Evolutionary conservation across 306 rosid genomes (phyloP).

Genomic region (Acacia acuminata): DNA sequence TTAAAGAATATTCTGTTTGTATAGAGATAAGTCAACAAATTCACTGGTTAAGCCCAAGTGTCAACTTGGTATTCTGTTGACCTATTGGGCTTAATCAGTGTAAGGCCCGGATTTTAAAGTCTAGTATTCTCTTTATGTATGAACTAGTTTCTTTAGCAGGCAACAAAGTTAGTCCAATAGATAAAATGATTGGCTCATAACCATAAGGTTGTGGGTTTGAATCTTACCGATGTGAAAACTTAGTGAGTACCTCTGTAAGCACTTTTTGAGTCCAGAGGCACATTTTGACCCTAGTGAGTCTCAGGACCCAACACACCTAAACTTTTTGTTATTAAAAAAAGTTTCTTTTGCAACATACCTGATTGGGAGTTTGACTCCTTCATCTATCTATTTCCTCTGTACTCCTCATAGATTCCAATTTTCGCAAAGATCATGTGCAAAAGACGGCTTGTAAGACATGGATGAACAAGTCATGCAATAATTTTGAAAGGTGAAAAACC

Average conservation of each 20-base stretch:
- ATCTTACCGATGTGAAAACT: too few relatives aligned
- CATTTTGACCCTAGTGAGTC: rapidly evolving
- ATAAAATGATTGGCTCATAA: too few relatives aligned
- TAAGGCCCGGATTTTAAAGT: not conserved
- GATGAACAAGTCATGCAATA: not conserved
- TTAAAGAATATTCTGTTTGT: too few relatives aligned
- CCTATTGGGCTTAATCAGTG: not conserved
- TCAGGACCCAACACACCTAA: too few relatives aligned
- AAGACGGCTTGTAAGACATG: not conserved
- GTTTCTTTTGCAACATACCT: not conserved
- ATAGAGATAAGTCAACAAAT: too few relatives aligned
- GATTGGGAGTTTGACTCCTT: not conserved
- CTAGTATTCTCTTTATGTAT: too few relatives aligned
- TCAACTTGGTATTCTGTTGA: not conserved
- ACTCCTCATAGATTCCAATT: not conserved
- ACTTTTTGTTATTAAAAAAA: too few relatives aligned
- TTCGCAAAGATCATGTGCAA: not conserved
- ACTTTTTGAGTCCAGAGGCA: rapidly evolving
- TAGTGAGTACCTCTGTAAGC: too few relatives aligned
- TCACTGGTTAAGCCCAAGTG: too few relatives aligned
- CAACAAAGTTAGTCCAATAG: too few relatives aligned
- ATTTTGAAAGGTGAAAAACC: not conserved
- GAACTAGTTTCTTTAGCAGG: not conserved
- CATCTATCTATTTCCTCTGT: not conserved
- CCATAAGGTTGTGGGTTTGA: too few relatives aligned